A percentile compares a stretch with the other conserved stretches of the same genome.
Evolutionary conservation across 768 basidiomycete genomes (phyloP).

Genomic region (Hysterangium stoloniferum): DNA sequence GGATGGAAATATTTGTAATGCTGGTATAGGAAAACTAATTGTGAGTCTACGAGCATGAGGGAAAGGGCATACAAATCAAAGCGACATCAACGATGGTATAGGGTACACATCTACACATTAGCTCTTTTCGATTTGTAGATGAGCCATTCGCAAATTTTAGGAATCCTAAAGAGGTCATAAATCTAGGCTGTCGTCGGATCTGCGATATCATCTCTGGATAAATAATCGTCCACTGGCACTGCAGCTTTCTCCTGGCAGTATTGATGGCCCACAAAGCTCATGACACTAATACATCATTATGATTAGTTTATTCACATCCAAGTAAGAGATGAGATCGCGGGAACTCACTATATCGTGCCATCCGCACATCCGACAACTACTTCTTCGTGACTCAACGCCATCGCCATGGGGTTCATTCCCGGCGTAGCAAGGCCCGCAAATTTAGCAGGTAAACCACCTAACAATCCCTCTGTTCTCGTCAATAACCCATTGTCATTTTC

Average conservation of each 20-base stretch:
- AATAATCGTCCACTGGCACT: neutral
- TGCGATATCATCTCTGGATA: neutral
- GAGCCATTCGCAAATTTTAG: too few relatives aligned
- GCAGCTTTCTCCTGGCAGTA: slow-evolving; percentile 25
- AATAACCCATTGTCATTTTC: slow-evolving; percentile 13
- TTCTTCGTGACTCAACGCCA: slow-evolving; percentile 87
- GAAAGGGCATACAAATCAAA: too few relatives aligned
- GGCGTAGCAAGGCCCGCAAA: slow-evolving; percentile 77
- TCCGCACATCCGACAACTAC: slow-evolving; percentile 89
- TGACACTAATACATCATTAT: slow-evolving; percentile 32
- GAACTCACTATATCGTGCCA: slow-evolving; percentile 80
- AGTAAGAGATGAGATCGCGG: neutral
- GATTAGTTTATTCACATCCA: slow-evolving; percentile 14
- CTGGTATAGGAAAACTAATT: too few relatives aligned
- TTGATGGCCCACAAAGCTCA: slow-evolving; percentile 55
- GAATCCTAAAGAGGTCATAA: too few relatives aligned
- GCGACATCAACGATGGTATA: too few relatives aligned
- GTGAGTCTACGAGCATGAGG: too few relatives aligned
- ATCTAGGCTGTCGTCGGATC: neutral
- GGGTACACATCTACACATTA: too few relatives aligned
- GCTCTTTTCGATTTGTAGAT: too few relatives aligned
- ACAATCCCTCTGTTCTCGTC: slow-evolving; percentile 46
- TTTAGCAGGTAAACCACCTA: slow-evolving; percentile 55
- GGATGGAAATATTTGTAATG: too few relatives aligned
- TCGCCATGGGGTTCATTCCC: slow-evolving; percentile 92